phyloP scores from a whole-genome alignment of 1,284 basidiomycete species.

The Malassezia caprae region DNA sequence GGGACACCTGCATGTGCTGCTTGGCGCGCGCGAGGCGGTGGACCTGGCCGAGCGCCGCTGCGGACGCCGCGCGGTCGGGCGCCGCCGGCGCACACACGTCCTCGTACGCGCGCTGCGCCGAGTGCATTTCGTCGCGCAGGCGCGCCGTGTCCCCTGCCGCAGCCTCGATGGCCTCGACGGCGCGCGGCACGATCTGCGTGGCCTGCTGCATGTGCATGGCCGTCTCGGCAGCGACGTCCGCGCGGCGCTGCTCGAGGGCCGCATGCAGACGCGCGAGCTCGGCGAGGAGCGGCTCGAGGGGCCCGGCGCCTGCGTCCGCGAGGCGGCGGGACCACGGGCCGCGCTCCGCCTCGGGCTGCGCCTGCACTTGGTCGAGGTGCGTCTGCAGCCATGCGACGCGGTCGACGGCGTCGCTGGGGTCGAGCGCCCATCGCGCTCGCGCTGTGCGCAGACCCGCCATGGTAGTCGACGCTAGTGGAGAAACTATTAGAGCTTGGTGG shows the following conservation, averaged over 20 bases:
- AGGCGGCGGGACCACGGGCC: conserved; percentile 11
- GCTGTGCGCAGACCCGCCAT: neutral
- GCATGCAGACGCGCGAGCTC: neutral
- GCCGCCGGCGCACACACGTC: neutral
- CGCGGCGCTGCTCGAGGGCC: neutral
- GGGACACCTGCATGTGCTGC: conserved; percentile 68
- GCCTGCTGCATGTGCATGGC: conserved; percentile 5
- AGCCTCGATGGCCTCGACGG: neutral
- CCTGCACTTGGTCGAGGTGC: neutral
- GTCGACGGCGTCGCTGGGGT: neutral
- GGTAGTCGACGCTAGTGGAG: no score
- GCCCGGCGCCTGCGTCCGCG: neutral
- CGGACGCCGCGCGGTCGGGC: neutral
- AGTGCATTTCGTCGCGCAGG: conserved; percentile 1
- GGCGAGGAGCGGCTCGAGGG: neutral
- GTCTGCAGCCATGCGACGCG: conserved; percentile 6
- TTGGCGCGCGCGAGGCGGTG: conserved; percentile 71
- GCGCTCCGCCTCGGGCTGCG: neutral
- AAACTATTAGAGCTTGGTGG: conserved; percentile 17
- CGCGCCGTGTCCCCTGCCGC: neutral
- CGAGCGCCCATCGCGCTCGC: neutral
- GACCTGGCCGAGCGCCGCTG: conserved; percentile 57
- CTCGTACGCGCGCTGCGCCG: neutral
- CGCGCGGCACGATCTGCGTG: neutral
- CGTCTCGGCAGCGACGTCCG: neutral